Evolutionary conservation across 805 yeast species (phyloP), one percentile per base, ranked within the genome.

Genomic region (Brettanomyces anomalus): DNA sequence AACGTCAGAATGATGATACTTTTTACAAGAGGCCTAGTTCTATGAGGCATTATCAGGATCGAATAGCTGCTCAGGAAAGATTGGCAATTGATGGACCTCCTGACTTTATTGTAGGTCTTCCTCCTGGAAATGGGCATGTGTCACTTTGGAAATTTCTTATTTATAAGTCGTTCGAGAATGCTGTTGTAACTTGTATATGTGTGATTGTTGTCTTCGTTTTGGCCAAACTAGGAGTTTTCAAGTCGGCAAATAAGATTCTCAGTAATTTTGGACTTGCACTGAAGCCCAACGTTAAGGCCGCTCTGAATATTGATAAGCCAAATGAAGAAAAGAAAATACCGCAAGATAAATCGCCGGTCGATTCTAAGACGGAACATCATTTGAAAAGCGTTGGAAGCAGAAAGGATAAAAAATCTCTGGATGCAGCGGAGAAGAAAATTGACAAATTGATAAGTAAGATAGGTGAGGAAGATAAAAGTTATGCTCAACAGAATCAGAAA

Each of bases 121-220:
- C 44, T 6, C 54, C 60, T 10, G 49, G 53, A 1, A 19, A 47
- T 1, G 44, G 52, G 1, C 49, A 49, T 8, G 36, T 40, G 7
- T 47, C 55, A 1, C 51, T 62, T 2, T 40, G 60, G 30, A 45
- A 52, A 1, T 51, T 49, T 16, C 37, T 61, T 6, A 36, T 57
- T 0, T 51, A 49, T 33, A 50, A 62, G 18, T 61, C 62, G 2
- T 53, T 70, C 42, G 82, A 77, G 50, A 79, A 76, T 50, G 61
- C 74, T n/a, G 49, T 70, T 4, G 73, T 74, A 15, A 65, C 77
- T 7, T 40, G 64, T 4, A 49, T 67, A 1, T 60, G 72, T 7
- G 42, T 70, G 16, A 41, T 59, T 1, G 54, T 71, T 2, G 53
- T 71, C 5, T 55, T 67, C 26, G 46, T 60, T 1, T 53, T 72